Base-by-base conservation (phyloP, 2,329 filamentous ascomycete species). In the Polychaeton citri region DNA sequence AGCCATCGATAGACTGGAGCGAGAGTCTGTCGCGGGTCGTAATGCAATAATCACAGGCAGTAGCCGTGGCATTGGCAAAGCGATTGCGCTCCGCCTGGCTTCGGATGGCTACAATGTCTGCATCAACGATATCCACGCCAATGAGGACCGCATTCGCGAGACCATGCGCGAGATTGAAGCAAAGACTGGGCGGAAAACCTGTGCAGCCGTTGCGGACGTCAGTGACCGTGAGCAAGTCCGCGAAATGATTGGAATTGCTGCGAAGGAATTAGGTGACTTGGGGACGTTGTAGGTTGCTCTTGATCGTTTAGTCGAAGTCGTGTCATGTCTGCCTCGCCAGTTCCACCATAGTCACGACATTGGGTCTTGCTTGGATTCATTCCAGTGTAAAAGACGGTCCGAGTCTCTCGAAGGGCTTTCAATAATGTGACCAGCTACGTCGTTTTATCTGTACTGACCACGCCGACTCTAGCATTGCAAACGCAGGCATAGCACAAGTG, bases 51-150 rank as follows among this genome's bases (percentile, higher is more conserved):
- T 59, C 8, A 59, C 56, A 12, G 56, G 56, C 20, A 54, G 53
- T 3, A 44, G 46, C 12, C 44, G 55, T n/a, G 56, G 56, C 36
- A 59, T 59, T 43, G 75, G 75, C 32, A 72, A 71, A 46, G 66
- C 72, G 15, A 76, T 79, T 36, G 76, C 75, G 13, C 57, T 77
- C 6, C 72, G 76, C 2, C 64, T 81, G 12, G 76, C 76, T 5
- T 57, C 63, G 16, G 77, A 81, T 42, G 76, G 76, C 36, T 81
- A 80, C 57, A 65, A 74, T 44, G 62, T 82, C 34, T 77, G 73
- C 48, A 61, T 81, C 43, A 80, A 79, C 50, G 76, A 81, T 44
- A 59, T 80, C 12, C 43, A 61, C 19, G 60, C 66, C 10, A 72
- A 77, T 43, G 55, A 65, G 34, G 44, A 63, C 3, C 66, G 60